Conservation (phyloP, 441 rosid species). For the Erodium texanum region DNA sequence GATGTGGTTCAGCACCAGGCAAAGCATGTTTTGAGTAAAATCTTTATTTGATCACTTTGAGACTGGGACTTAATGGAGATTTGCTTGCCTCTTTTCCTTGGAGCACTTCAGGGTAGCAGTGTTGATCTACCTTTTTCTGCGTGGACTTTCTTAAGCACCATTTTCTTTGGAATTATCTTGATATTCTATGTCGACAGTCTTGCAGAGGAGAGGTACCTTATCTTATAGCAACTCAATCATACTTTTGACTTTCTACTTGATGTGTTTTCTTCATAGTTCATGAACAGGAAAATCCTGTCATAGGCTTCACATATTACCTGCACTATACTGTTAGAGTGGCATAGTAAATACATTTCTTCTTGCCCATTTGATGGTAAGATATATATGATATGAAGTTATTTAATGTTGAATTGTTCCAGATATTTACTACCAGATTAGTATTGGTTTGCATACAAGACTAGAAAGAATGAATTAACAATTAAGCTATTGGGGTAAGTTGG, state of each 20-base stretch:
- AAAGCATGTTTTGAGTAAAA: constrained; percentile 8
- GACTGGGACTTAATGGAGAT: constrained; percentile 16
- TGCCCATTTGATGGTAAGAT: neutral
- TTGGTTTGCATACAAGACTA: neutral
- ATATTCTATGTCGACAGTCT: constrained; percentile 79
- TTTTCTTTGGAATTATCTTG: constrained; percentile 67
- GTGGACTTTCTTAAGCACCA: constrained; percentile 78
- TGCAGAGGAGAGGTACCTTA: constrained; percentile 83
- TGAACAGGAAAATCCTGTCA: neutral
- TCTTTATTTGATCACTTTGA: constrained; percentile 6
- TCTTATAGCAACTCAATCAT: neutral
- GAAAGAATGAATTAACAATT: neutral
- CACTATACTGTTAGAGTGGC: neutral
- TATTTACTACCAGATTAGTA: neutral
- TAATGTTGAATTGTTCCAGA: neutral
- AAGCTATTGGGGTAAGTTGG: neutral
- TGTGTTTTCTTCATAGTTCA: neutral
- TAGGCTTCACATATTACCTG: neutral
- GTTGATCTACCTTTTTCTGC: constrained; percentile 64
- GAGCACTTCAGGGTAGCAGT: constrained; percentile 45
- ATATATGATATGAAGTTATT: neutral
- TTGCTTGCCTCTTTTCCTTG: constrained; percentile 12
- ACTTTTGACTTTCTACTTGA: neutral
- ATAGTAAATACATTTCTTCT: neutral
- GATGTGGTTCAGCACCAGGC: neutral